Conservation (phyloP, 257 asterid genomes). For the Osmanthus fragrans region DNA sequence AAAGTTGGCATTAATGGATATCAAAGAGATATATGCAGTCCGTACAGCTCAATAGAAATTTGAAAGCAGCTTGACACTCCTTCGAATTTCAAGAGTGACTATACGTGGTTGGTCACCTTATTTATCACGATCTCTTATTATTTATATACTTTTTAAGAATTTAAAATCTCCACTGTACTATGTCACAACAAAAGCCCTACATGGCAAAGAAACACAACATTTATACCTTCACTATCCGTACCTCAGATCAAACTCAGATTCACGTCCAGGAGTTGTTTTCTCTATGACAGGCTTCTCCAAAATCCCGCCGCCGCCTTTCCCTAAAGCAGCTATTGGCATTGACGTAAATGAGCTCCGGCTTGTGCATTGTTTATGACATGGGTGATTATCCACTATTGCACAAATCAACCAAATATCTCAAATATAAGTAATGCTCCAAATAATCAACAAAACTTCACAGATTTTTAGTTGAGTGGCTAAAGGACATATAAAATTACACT, state of each 20-base stretch:
- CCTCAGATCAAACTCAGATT: constrained; percentile 96
- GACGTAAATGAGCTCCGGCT: constrained; percentile 50
- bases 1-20: neutral
- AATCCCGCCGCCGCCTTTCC: constrained; percentile 87
- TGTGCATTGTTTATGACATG: constrained; percentile 60
- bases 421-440: constrained; percentile 7
- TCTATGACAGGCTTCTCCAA: constrained; percentile 87
- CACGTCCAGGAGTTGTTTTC: constrained; percentile 86
- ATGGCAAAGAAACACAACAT: constrained; percentile 19
- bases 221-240: constrained; percentile 32
- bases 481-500: constrained; percentile 5
- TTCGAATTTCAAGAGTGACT: neutral
- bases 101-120: neutral
- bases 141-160: neutral
- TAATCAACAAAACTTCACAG: neutral
- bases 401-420: constrained; percentile 25
- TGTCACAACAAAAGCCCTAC: neutral
- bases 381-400: constrained; percentile 60
- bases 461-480: constrained; percentile 10
- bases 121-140: neutral
- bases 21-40: neutral
- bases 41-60: neutral
- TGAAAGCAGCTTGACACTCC: neutral
- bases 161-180: neutral
- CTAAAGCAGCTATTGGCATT: constrained; percentile 56